Conservation (phyloP, 139 green algal species). For the Tetraselmis striata region DNA sequence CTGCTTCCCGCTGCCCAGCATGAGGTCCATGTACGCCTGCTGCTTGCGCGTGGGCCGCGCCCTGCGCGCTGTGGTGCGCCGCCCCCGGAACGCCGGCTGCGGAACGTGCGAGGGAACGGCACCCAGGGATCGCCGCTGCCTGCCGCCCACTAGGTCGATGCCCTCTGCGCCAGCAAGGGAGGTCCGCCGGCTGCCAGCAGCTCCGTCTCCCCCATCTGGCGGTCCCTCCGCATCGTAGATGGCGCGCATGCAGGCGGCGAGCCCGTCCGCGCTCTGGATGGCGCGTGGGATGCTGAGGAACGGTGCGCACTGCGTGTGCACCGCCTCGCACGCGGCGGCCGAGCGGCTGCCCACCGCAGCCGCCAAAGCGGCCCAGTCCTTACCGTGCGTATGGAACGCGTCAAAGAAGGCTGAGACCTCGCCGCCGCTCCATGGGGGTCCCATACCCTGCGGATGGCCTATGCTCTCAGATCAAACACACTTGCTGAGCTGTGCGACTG, state of each 20-base stretch:
- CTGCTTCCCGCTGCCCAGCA: background rate
- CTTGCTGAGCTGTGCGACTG: too few relatives aligned
- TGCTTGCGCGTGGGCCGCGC: background rate
- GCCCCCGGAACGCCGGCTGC: background rate
- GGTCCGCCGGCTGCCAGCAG: background rate
- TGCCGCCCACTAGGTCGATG: background rate
- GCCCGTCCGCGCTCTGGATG: background rate
- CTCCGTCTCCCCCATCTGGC: too few relatives aligned
- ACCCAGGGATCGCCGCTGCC: background rate
- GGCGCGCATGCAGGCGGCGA: background rate
- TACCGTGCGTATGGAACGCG: background rate
- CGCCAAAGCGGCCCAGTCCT: background rate
- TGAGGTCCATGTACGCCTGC: background rate
- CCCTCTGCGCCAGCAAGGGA: background rate
- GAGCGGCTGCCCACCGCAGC: background rate
- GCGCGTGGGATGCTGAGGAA: background rate
- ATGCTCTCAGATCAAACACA: background rate
- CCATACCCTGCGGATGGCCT: background rate
- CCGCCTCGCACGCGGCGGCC: background rate
- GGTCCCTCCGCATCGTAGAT: background rate
- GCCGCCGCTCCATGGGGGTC: background rate
- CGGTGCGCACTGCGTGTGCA: background rate
- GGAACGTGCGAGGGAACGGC: background rate
- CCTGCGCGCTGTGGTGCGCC: background rate
- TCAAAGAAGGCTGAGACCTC: background rate